A percentile compares a stretch with the other conserved stretches of the same genome.
phyloP scores from a whole-genome alignment of 2,329 filamentous ascomycete genomes.

The Aspergillus ustus region DNA sequence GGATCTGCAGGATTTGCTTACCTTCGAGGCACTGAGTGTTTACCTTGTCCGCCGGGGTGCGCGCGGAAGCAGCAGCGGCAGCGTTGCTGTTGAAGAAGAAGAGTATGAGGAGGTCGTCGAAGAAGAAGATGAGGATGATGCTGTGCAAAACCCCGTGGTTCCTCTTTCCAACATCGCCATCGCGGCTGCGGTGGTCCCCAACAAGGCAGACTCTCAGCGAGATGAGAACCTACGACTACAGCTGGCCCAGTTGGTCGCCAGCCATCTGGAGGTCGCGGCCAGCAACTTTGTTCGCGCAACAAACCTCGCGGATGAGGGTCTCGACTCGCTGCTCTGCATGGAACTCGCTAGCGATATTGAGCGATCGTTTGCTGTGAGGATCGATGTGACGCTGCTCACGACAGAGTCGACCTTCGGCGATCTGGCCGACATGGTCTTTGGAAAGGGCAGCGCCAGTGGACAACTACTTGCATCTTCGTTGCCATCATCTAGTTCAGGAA shows the following conservation, averaged over 20 bases:
- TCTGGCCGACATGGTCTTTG: background rate
- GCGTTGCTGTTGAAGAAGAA: no score
- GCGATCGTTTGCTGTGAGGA: conserved; percentile 37
- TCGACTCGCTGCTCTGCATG: conserved; percentile 46
- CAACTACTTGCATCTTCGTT: background rate
- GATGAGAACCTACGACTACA: background rate
- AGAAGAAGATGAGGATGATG: background rate
- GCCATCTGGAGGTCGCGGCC: background rate
- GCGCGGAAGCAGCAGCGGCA: background rate
- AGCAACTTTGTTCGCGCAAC: conserved; percentile 7
- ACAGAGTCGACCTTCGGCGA: background rate
- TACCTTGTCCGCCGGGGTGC: background rate
- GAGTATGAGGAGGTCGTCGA: background rate
- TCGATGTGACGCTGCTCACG: conserved; percentile 24
- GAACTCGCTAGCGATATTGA: conserved; percentile 52
- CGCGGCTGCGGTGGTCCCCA: conserved; percentile 35
- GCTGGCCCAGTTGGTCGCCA: background rate
- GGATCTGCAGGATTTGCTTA: background rate
- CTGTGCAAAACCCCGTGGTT: background rate
- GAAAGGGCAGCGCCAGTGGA: background rate
- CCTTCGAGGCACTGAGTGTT: background rate
- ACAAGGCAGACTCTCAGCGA: conserved; percentile 12
- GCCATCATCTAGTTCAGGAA: conserved; percentile 12
- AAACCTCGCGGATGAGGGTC: conserved; percentile 42
- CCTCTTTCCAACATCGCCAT: conserved; percentile 40